These are phyloP conservation scores for Sporobolus alterniflorus DNA, from an alignment of 202 grass and related monocot genomes.

Conservation along the genomic window DNA sequence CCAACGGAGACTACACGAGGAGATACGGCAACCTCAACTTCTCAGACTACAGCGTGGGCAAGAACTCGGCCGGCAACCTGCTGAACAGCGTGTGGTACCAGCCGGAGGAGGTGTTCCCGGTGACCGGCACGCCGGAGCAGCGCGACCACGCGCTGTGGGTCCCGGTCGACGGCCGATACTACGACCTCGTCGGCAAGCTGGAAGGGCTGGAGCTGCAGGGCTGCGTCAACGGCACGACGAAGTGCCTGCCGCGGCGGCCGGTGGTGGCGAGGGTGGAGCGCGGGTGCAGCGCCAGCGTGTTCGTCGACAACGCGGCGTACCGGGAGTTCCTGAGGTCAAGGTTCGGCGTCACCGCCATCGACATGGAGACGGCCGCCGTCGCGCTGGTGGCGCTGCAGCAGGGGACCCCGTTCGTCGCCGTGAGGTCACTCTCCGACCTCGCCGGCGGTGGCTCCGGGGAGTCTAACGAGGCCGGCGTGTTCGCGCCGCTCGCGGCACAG, in stretches of 20 bases:
- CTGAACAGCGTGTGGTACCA: conserved; percentile 90
- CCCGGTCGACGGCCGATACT: conserved; percentile 48
- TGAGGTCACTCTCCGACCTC: conserved; percentile 81
- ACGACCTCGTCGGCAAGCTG: conserved; percentile 41
- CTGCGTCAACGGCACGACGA: conserved; percentile 66
- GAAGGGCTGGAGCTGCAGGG: conserved; percentile 52
- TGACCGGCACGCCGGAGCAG: conserved; percentile 61
- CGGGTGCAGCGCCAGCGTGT: conserved; percentile 72
- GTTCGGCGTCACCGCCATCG: conserved; percentile 68
- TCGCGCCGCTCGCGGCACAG: conserved; percentile 51
- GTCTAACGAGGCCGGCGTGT: conserved; percentile 66
- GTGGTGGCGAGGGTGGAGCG: conserved; percentile 48
- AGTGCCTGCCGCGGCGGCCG: conserved; percentile 63
- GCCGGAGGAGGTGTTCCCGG: conserved; percentile 80
- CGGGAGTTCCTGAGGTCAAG: conserved; percentile 52
- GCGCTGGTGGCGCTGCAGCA: conserved; percentile 60
- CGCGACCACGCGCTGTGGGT: conserved; percentile 83
- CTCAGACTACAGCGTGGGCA: conserved; percentile 64
- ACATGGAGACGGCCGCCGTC: conserved; percentile 90
- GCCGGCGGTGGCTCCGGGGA: conserved; percentile 68
- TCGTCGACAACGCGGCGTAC: conserved; percentile 75
- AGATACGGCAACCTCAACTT: conserved; percentile 64
- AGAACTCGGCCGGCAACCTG: conserved; percentile 32
- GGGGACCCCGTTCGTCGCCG: conserved; percentile 55
- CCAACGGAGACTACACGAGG: conserved; percentile 69